Evolutionary conservation across 2,329 filamentous ascomycete genomes (phyloP), one percentile per base, ranked within the genome.

Genomic region (Trichoderma sp.): DNA sequence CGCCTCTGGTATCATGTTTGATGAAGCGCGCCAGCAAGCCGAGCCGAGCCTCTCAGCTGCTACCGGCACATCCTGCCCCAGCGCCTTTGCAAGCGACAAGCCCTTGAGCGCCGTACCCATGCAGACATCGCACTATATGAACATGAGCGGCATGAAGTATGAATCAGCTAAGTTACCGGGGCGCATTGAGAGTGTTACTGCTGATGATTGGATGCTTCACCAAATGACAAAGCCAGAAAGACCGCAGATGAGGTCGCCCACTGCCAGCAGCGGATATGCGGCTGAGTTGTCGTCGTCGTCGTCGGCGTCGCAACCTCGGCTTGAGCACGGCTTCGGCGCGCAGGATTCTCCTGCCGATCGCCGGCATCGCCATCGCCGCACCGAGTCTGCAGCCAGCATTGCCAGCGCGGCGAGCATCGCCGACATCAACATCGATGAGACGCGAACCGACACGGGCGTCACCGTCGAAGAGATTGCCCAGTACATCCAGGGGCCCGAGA

Each of bases 401-500:
- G 81, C 79, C 39, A 86, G 84, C 67, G 84, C 84, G 1, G 83
- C 84, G 19, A 86, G 83, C 74, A 87, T 87, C 64, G 82, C 84
- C 12, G 83, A 81, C 72, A 85, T 88, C 76, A 87, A 88, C 72
- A 85, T 88, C 44, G 87, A 88, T 68, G 85, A 88, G 72, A 84
- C 85, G 28, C 86, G 86, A 73, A 88, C 84, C 63, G 88, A 93
- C 69, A 97, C 94, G 0, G 94, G 94, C 28, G 89, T 98, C 64
- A 93, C 90, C 0, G 81, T 90, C 50, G 93, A 97, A 70, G 92
- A 98, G 70, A 93, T 94, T 70, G 84, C 88, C 5, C 84, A 85
- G 57, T 92, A 84, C 76, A 94, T 94, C 70, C 82, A 85, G 56
- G 90, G 89, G 1, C 90, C 90, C 0, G 90, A 92, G 71, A 81